Percentiles rank a stretch among this genome's conserved stretches.
Evolutionary conservation across 208 protist species (phyloP).

Genomic region (Vickermania spadyakhi): DNA sequence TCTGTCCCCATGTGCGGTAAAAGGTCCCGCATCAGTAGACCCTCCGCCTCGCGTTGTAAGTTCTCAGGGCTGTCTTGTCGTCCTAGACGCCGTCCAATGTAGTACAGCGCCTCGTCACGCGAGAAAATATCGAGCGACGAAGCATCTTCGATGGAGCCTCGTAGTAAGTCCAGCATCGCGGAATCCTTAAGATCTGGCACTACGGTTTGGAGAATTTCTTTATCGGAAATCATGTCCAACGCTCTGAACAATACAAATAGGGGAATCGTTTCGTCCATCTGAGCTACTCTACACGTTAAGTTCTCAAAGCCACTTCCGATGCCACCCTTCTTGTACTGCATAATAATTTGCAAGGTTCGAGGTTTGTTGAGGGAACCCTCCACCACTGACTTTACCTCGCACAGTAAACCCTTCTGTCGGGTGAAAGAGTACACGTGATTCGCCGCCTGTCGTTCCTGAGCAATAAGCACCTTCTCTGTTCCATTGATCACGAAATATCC

Average conservation of each 20-base stretch:
- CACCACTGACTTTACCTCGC: slow-evolving; percentile 82
- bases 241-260: slow-evolving; percentile 95
- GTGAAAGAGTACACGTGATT: slow-evolving; percentile 95
- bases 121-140: slow-evolving; percentile 85
- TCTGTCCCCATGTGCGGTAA: slow-evolving; percentile 84
- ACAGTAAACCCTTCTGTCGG: slow-evolving; percentile 86
- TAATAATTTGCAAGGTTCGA: slow-evolving; percentile 90
- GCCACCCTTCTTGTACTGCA: slow-evolving; percentile 24
- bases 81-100: slow-evolving; percentile 90
- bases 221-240: slow-evolving; percentile 94
- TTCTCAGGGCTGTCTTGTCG: slow-evolving; percentile 69
- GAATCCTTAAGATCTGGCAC: slow-evolving; percentile 78
- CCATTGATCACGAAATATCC: slow-evolving; percentile 99
- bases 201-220: slow-evolving; percentile 94
- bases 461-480: slow-evolving; percentile 94
- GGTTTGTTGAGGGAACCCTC: slow-evolving; percentile 71
- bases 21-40: slow-evolving; percentile 88
- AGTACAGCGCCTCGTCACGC: slow-evolving; percentile 91
- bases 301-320: slow-evolving; percentile 54
- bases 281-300: slow-evolving; percentile 50
- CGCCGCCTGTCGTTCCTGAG: slow-evolving; percentile 84
- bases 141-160: slow-evolving; percentile 91
- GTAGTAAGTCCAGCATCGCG: slow-evolving; percentile 79
- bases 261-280: not conserved
- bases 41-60: slow-evolving; percentile 89